A percentile compares a stretch with the other conserved stretches of the same genome.
Evolutionary conservation across 805 yeast genomes (phyloP).

Genomic region (Myxozyma geophila): DNA sequence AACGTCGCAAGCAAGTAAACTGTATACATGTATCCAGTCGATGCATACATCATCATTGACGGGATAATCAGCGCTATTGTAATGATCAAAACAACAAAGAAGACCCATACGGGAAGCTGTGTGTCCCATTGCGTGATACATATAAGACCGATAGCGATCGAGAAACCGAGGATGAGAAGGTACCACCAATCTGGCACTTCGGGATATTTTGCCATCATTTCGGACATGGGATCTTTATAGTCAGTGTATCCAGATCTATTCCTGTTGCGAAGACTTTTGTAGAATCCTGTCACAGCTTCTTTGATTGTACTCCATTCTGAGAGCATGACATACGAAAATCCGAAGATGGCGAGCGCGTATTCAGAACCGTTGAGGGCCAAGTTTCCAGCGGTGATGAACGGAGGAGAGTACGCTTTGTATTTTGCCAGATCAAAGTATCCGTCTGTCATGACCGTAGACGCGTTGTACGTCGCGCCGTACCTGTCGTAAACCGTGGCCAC

Average conservation of each 20-base stretch:
- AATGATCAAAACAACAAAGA: slow-evolving; percentile 59
- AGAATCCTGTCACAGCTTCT: slow-evolving; percentile 24
- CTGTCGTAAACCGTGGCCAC: slow-evolving; percentile 50
- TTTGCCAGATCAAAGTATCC: slow-evolving; percentile 52
- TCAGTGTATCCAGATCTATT: slow-evolving; percentile 4
- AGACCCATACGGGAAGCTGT: slow-evolving; percentile 66
- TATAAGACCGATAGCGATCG: slow-evolving; percentile 44
- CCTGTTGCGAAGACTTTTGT: slow-evolving; percentile 8
- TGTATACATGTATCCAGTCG: slow-evolving; percentile 63
- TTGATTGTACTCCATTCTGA: slow-evolving; percentile 45
- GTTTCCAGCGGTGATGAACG: slow-evolving; percentile 58
- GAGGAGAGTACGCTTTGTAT: slow-evolving; percentile 65
- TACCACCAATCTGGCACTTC: slow-evolving; percentile 83
- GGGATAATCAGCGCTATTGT: slow-evolving; percentile 63
- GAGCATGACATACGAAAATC: slow-evolving; percentile 53
- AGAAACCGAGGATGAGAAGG: slow-evolving; percentile 51
- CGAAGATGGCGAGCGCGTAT: slow-evolving; percentile 58
- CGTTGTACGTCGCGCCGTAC: slow-evolving; percentile 49
- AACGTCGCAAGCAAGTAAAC: slow-evolving; percentile 66
- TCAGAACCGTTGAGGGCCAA: slow-evolving; percentile 57
- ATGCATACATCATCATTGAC: slow-evolving; percentile 62
- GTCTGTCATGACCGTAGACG: slow-evolving; percentile 51
- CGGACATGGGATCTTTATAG: slow-evolving; percentile 47
- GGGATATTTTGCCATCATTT: slow-evolving; percentile 59
- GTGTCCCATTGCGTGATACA: slow-evolving; percentile 49